Evolutionary conservation across 345 rosid species (phyloP).

Genomic region (Fremontodendron californicum): DNA sequence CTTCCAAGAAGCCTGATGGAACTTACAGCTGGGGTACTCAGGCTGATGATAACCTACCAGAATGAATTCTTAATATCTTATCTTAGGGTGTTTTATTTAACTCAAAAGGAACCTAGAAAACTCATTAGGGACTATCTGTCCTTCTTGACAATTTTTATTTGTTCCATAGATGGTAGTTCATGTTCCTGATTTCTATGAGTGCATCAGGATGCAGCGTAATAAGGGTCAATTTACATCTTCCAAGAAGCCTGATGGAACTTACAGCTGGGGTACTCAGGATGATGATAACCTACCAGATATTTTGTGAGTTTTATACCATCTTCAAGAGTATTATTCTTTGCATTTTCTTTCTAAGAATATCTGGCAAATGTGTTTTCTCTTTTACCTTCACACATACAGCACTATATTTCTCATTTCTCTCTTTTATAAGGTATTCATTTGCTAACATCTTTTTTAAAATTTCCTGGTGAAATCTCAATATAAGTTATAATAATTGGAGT

Average conservation of each 20-base stretch:
- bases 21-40: constrained; percentile 50
- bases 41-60: constrained; percentile 65
- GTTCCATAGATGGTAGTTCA: not conserved
- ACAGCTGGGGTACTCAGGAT: constrained; percentile 58
- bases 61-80: constrained; percentile 15
- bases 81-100: not conserved
- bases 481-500: not conserved
- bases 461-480: not conserved
- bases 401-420: not conserved
- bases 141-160: not conserved
- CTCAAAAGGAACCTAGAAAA: not conserved
- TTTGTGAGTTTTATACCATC: constrained; percentile 45
- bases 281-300: constrained; percentile 67
- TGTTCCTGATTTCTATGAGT: constrained; percentile 10
- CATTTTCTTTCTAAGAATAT: not conserved
- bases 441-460: not conserved
- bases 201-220: constrained; percentile 86
- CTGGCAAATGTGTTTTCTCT: not conserved
- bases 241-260: constrained; percentile 65
- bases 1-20: constrained; percentile 73
- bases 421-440: not conserved
- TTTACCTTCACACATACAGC: not conserved
- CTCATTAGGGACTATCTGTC: not conserved
- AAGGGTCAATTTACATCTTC: constrained; percentile 97
- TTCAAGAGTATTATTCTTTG: constrained; percentile 1